Evolutionary conservation across 306 rosid species (phyloP), one percentile per base, ranked within the genome.

Genomic region (Acmispon strigosus): DNA sequence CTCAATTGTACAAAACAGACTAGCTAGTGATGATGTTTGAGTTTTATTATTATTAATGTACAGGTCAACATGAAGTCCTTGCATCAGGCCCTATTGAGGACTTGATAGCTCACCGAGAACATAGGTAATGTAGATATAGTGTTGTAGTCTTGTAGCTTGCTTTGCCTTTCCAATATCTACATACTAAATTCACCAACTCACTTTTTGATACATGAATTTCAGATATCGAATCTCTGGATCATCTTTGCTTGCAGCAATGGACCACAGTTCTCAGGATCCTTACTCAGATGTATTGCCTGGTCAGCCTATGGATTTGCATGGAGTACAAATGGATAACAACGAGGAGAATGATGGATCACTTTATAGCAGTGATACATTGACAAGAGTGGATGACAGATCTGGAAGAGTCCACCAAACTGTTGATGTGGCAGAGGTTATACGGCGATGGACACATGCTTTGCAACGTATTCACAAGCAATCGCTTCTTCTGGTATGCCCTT

Each of bases 41-140:
- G 44, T 41, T 70, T 75, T 71, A 4, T 62, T 53, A 56, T 69
- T 74, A 52, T 62, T 53, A 32, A 43, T 50, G 36, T 76, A 44
- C 76, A 95, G 99, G 90, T 78, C 96, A 95, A 80, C 99, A 95
- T 70, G 99, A 95, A 81, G 96, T 95, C 82, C 97, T 95, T 82
- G 99, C 99, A 54, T 95, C 97, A 54, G 99, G 99, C 34, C 99
- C 99, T 72, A 95, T 95, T 49, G 99, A 95, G 79, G 99, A 95
- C 79, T 85, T 91, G 80, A 91, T 94, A 64, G 97, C 99, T 72
- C 99, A 94, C 75, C 86, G 99, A 45, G 99, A 95, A 62, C 99
- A 95, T 79, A 89, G 99, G 99, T 95, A 84, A 78, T 41, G 16
- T 69, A 52, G 51, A 78, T 44, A 16, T 69, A 56, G 52, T 87